Evolutionary conservation across 345 rosid species (phyloP).

Genomic region (Eucalyptus regnans): DNA sequence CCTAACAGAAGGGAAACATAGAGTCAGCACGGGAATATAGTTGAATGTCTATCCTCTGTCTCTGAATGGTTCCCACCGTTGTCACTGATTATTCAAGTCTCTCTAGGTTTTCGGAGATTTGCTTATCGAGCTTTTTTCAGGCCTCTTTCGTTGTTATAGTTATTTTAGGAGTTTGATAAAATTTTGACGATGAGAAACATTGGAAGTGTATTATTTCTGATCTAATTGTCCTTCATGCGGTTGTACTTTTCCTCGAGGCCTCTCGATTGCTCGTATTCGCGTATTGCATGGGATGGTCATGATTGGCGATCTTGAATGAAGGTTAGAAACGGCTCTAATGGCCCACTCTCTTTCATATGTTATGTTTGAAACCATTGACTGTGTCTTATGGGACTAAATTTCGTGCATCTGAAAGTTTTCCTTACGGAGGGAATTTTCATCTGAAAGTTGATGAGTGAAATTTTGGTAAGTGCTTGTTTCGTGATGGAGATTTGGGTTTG

Average conservation of each 20-base stretch:
- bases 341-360: not conserved
- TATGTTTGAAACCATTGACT: too few species aligned
- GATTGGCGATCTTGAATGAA: not conserved
- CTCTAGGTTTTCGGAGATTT: not conserved
- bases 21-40: not conserved
- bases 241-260: not conserved
- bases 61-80: not conserved
- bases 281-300: not conserved
- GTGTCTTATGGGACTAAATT: too few species aligned
- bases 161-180: not conserved
- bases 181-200: not conserved
- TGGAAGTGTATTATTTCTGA: not conserved
- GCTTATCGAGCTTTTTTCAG: not conserved
- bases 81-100: not conserved
- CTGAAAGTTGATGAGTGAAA: not conserved
- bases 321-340: not conserved
- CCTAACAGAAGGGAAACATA: conserved; percentile 3
- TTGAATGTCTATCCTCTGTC: not conserved
- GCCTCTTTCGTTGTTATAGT: not conserved
- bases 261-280: not conserved
- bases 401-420: not conserved
- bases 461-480: not conserved
- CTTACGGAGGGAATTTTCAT: not conserved
- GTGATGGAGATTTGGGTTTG: not conserved
- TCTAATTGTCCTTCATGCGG: not conserved